These are phyloP conservation scores for Blastobotrys serpentis DNA, from an alignment of 1,139 yeast genomes.

Conservation along the genomic window DNA sequence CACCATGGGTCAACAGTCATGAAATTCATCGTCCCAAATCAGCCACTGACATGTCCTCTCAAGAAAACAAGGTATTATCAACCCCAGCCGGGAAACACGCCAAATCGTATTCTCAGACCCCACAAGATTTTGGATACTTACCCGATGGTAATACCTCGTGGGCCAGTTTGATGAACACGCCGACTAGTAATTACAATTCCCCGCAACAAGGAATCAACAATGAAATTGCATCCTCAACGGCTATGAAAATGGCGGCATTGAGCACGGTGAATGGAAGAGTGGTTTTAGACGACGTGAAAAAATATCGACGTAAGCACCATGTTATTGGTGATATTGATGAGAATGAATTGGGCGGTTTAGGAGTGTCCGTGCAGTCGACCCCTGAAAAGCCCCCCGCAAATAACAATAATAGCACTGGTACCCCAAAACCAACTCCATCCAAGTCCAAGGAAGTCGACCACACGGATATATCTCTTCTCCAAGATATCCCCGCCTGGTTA, in stretches of 20 bases:
- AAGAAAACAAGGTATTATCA: constrained; percentile 9
- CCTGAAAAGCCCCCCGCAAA: neutral
- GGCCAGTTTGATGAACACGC: constrained; percentile 32
- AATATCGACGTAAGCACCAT: constrained; percentile 31
- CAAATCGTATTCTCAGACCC: neutral
- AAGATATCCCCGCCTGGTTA: constrained; percentile 90
- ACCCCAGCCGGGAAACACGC: constrained; percentile 10
- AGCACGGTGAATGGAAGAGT: constrained; percentile 33
- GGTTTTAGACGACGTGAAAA: constrained; percentile 33
- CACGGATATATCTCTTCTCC: constrained; percentile 60
- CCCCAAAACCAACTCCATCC: constrained; percentile 10
- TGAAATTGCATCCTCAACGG: constrained; percentile 36
- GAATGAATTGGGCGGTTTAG: constrained; percentile 13
- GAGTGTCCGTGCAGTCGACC: neutral
- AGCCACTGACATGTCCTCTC: constrained; percentile 21
- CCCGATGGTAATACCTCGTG: constrained; percentile 29
- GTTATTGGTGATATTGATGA: constrained; percentile 26
- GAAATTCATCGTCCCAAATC: constrained; percentile 34
- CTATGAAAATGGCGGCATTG: constrained; percentile 42
- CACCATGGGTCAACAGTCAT: constrained; percentile 28
- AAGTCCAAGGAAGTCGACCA: constrained; percentile 46
- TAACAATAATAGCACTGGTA: constrained; percentile 3
- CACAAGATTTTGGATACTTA: constrained; percentile 17
- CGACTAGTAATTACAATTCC: constrained; percentile 21
- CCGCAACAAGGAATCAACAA: constrained; percentile 26